Conservation (phyloP, 2,329 filamentous ascomycete species). For the Sclerotinia sclerotiorum region DNA sequence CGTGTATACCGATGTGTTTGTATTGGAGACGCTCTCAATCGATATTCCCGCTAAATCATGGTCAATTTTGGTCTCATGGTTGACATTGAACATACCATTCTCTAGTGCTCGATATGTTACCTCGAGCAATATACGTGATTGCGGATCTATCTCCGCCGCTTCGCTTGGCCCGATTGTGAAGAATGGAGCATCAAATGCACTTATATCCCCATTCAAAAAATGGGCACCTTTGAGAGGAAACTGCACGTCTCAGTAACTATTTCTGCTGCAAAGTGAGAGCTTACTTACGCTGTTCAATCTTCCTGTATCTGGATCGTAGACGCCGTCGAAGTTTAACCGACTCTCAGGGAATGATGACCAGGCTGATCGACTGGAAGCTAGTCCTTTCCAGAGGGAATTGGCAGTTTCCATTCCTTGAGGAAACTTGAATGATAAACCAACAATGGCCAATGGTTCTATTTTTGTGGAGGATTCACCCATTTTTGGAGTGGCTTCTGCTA, state of each 20-base stretch:
- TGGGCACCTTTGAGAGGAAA: neutral
- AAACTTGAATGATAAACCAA: slow-evolving; percentile 54
- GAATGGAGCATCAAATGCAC: slow-evolving; percentile 29
- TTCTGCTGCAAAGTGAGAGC: neutral
- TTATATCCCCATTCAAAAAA: slow-evolving; percentile 24
- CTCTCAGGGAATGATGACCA: slow-evolving; percentile 36
- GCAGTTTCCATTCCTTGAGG: slow-evolving; percentile 50
- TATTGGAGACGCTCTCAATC: slow-evolving; percentile 6
- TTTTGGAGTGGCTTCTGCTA: too few species aligned
- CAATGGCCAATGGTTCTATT: slow-evolving; percentile 42
- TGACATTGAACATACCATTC: slow-evolving; percentile 15
- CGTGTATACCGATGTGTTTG: slow-evolving; percentile 48
- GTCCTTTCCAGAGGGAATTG: slow-evolving; percentile 70
- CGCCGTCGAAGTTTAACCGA: slow-evolving; percentile 50
- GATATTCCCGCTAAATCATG: slow-evolving; percentile 5
- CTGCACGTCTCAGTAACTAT: neutral
- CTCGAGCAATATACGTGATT: slow-evolving; percentile 53
- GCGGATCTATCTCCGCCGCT: slow-evolving; percentile 45
- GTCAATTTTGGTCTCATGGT: neutral
- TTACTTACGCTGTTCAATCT: neutral
- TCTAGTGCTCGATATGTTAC: slow-evolving; percentile 36
- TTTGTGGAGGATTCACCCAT: neutral
- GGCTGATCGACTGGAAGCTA: slow-evolving; percentile 69
- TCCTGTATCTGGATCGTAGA: slow-evolving; percentile 43
- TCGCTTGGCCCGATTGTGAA: slow-evolving; percentile 27